Percentiles rank a stretch among this genome's conserved stretches.
Evolutionary conservation across 1,284 basidiomycete species (phyloP).

Genomic region (Cryptococcus neoformans): DNA sequence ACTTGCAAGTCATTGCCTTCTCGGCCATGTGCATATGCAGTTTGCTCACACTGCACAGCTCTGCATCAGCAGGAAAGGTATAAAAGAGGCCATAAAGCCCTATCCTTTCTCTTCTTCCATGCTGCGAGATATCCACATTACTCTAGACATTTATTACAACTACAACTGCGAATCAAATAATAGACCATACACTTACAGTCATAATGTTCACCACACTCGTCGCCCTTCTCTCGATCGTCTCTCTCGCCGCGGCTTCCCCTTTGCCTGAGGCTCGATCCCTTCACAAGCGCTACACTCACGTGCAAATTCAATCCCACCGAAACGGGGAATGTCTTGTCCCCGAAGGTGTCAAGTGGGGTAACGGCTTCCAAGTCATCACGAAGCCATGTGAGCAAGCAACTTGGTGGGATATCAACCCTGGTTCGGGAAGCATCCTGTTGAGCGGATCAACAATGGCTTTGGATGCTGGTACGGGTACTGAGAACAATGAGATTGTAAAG

Average conservation of each 20-base stretch:
- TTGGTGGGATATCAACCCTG: constrained; percentile 23
- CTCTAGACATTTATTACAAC: too few relatives aligned
- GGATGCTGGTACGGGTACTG: constrained; percentile 23
- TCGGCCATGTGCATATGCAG: too few relatives aligned
- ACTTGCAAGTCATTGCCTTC: too few relatives aligned
- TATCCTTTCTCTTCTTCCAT: too few relatives aligned
- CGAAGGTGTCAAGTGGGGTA: background rate
- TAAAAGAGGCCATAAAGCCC: too few relatives aligned
- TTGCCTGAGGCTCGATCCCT: background rate
- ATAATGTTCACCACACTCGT: too few relatives aligned
- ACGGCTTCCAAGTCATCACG: constrained; percentile 3
- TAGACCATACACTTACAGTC: too few relatives aligned
- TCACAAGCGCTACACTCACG: constrained; percentile 8
- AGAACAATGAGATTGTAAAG: constrained; percentile 20
- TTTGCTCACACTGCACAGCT: too few relatives aligned
- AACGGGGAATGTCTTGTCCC: constrained; percentile 11
- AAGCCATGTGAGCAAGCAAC: constrained; percentile 5
- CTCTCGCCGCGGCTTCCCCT: background rate
- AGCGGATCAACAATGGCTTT: constrained; percentile 15
- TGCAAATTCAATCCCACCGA: constrained; percentile 10
- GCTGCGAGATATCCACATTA: too few relatives aligned
- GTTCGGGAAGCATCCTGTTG: constrained; percentile 14
- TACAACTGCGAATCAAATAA: too few relatives aligned
- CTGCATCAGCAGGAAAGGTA: too few relatives aligned
- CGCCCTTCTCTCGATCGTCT: background rate